Percentiles rank a stretch among this genome's conserved stretches.
These are phyloP conservation scores for Oryza brachyantha DNA, from an alignment of 176 grass and related monocot species.

Conservation along the genomic window DNA sequence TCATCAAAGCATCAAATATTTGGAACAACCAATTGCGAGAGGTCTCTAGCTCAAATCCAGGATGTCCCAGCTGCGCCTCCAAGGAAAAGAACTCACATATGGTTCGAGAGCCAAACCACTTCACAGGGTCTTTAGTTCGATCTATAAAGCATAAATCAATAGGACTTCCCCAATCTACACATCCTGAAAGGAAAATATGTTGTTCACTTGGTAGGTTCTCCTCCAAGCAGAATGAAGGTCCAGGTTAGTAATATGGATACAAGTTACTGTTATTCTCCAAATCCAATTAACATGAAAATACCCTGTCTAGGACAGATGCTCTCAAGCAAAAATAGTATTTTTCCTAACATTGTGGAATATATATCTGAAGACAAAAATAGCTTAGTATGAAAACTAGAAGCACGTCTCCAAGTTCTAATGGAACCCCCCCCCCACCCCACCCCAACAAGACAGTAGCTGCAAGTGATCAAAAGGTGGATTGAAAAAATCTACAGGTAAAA, in stretches of 20 bases:
- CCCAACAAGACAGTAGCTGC: neutral
- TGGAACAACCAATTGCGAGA: neutral
- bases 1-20: neutral
- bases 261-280: neutral
- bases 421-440: neutral
- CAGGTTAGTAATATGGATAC: neutral
- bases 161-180: neutral
- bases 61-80: neutral
- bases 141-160: neutral
- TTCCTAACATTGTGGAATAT: neutral
- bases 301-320: neutral
- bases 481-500: slow-evolving; percentile 28
- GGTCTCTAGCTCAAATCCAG: neutral
- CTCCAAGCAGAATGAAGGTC: neutral
- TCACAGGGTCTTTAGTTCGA: neutral
- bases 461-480: neutral
- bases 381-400: neutral
- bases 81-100: neutral
- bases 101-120: neutral
- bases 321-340: neutral
- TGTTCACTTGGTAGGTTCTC: neutral
- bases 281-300: neutral
- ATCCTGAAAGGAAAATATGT: neutral
- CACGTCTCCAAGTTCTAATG: neutral
- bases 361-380: slow-evolving; percentile 9